Evolutionary conservation across 2,329 filamentous ascomycete genomes (phyloP), one percentile per base, ranked within the genome.

Genomic region (Davidsoniella eucalypti): DNA sequence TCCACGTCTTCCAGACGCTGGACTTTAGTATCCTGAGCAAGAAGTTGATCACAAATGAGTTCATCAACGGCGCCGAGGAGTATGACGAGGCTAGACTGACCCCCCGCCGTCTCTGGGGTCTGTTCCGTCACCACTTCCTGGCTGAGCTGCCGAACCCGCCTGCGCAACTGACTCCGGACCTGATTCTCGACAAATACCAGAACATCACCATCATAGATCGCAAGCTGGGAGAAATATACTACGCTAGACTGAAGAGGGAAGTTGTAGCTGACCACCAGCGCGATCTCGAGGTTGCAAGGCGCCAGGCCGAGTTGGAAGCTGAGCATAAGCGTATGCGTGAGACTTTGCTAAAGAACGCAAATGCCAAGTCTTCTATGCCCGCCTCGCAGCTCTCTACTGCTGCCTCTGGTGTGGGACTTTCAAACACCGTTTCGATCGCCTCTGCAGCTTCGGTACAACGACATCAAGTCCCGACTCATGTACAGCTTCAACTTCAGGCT

Each of bases 1-100:
- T 93, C 56, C 73, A 84, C 64, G 83, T 83, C 61, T 69, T 79
- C 56, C 74, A 78, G 56, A 68, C 77, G 48, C 64, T 71, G 54
- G 78, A 75, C 61, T 92, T 93, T 67, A 67, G 68, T 59, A 73
- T 72, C 57, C 84, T 92, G 55, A 87, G 87, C 52, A 75, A 83
- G 56, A 67, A 81, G 53, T 75, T 96, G 55, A 81, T 75, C 64
- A 78, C 72, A 60, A 87, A 93, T 62, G 69, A 75, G 16, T 71
- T 87, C 55, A 72, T 96, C 61, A 80, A 76, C 58, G 72, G 80
- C 59, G 79, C 80, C 64, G 70, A 71, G 42, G 73, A 73, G 33
- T 94, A 83, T 67, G 82, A 94, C 69, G 72, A 76, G 57, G 68
- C 72, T 58, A 78, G 88, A 55, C 67, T 96, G 61, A 82, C 72